phyloP scores from a whole-genome alignment of 352 stramenopile species.

The Phytophthora pini region DNA sequence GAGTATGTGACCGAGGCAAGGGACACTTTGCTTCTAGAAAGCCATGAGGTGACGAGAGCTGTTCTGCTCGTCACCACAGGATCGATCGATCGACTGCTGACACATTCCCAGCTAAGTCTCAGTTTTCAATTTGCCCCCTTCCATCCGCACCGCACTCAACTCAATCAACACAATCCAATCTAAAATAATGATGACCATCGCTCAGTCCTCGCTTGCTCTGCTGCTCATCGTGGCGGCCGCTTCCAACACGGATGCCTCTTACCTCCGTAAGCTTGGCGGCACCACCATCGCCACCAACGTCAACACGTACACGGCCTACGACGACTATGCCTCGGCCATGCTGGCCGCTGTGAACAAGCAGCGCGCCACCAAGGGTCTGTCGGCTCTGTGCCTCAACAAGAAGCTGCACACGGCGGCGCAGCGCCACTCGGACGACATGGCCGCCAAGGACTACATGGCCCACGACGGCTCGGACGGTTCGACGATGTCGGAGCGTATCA shows the following conservation, averaged over 20 bases:
- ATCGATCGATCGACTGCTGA: constrained; percentile 9
- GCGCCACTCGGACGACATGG: constrained; percentile 50
- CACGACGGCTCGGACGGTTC: constrained; percentile 53
- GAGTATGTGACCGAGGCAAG: constrained; percentile 3
- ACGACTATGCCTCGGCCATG: constrained; percentile 35
- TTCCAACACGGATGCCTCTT: constrained; percentile 17
- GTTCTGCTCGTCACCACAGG: constrained; percentile 9
- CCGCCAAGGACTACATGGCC: constrained; percentile 52
- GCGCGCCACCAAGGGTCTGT: constrained; percentile 42
- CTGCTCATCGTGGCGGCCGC: constrained; percentile 20
- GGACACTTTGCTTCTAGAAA: constrained; percentile 20
- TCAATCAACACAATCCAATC: constrained; percentile 1
- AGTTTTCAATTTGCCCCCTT: constrained; percentile 16
- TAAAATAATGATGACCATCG: constrained; percentile 14
- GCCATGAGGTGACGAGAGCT: constrained; percentile 12
- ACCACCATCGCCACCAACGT: constrained; percentile 21
- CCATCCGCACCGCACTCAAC: constrained; percentile 5
- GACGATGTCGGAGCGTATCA: constrained; percentile 47
- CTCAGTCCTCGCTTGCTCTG: constrained; percentile 26
- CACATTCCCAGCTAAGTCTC: constrained; percentile 3
- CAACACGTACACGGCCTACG: constrained; percentile 25
- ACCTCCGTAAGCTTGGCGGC: constrained; percentile 19
- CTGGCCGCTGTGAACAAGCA: constrained; percentile 53
- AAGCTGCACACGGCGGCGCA: constrained; percentile 35
- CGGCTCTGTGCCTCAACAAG: constrained; percentile 46